phyloP scores from a whole-genome alignment of 805 yeast genomes.

The Candida namnaoensis region DNA sequence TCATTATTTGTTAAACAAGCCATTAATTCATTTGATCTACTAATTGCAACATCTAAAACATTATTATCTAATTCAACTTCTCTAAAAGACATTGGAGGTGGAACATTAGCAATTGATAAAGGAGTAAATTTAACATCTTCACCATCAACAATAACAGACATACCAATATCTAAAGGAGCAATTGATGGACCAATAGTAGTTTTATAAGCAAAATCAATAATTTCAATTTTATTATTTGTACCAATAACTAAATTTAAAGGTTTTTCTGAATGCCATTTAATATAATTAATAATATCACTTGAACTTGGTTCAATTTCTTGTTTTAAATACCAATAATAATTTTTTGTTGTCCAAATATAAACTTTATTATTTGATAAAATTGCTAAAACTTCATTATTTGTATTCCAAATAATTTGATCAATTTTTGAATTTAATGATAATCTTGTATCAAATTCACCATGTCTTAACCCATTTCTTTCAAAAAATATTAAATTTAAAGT shows the following conservation, averaged over 20 bases:
- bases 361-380: conserved; percentile 51
- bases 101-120: conserved; percentile 74
- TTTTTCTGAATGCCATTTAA: conserved; percentile 86
- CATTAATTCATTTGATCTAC: conserved; percentile 45
- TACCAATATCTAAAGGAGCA: conserved; percentile 67
- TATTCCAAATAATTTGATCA: conserved; percentile 63
- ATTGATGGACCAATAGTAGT: conserved; percentile 60
- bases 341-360: conserved; percentile 87
- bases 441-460: conserved; percentile 74
- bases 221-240: conserved; percentile 40
- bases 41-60: conserved; percentile 58
- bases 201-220: conserved; percentile 59
- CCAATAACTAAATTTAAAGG: conserved; percentile 69
- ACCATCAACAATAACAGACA: conserved; percentile 79
- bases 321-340: conserved; percentile 93
- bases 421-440: conserved; percentile 44
- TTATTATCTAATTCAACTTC: conserved; percentile 47
- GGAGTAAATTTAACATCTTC: conserved; percentile 67
- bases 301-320: conserved; percentile 48
- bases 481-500: conserved; percentile 55
- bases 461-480: conserved; percentile 89
- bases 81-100: conserved; percentile 86
- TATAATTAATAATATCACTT: conserved; percentile 23
- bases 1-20: conserved; percentile 47
- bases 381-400: conserved; percentile 71